Base-by-base conservation (phyloP, 495 filamentous ascomycete species). In the Penicillium taxi region DNA sequence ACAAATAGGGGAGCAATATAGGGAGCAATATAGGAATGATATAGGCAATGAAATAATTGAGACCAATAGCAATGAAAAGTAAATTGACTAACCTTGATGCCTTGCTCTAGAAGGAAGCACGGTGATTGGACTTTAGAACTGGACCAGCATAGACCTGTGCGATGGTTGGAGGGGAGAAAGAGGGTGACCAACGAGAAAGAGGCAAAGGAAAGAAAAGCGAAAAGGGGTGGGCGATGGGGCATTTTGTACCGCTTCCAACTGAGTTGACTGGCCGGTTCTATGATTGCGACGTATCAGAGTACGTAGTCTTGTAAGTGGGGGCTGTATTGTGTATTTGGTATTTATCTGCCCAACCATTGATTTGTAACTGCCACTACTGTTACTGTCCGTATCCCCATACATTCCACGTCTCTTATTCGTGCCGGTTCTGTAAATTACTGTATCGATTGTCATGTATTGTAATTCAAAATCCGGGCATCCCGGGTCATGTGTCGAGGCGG, bases 101-200 rank as follows among this genome's bases (percentile, higher is more conserved):
- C 29, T 32, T 17, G 15, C 20, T n/a, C n/a, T n/a, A n/a, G n/a
- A n/a, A 26, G 35, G 25, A 38, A 15, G 18, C 6, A 41, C n/a
- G 24, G 24, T 46, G 44, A 46, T 46, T 46, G 44, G 44, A 13
- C 22, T 28, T 46, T 17, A 8, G 13, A 29, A 47, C 27, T 36
- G 35, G 40, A 43, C 29, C 32, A 27, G 23, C 19, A 13, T 13
- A 33, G 37, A 22, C 25, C 48, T 49, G 49, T 50, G 50, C 53
- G 46, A 51, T 54, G 51, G 51, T 56, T 56, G 53, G 53, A 50
- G 17, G 40, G 44, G 55, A 55, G 48, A 50, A 47, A 45, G 42
- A 45, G 58, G 63, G 62, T 52, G 55, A 63, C 62, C 64, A 68
- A 68, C 64, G 62, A 68, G 64, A 66, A 52, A 48, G 44, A 41